Evolutionary conservation across 352 stramenopile species (phyloP).

Genomic region (Aphanomyces astaci): DNA sequence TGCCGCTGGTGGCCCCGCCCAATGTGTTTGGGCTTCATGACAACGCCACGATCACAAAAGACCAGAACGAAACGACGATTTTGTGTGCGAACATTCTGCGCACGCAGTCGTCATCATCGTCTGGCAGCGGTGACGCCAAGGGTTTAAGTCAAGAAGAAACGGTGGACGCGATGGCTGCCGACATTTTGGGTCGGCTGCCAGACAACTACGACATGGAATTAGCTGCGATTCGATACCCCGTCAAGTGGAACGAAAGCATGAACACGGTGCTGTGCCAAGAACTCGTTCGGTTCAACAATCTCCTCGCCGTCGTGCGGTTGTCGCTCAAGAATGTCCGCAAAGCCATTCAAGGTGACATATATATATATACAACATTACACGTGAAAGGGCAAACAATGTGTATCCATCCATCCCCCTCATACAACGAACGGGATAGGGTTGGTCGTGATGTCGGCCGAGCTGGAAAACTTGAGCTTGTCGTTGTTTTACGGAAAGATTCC

Average conservation of each 20-base stretch:
- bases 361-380: too few species aligned
- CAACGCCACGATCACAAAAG: constrained; percentile 92
- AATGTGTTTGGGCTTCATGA: constrained; percentile 91
- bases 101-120: constrained; percentile 75
- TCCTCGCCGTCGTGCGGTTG: constrained; percentile 79
- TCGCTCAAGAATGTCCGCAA: constrained; percentile 83
- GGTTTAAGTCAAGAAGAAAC: constrained; percentile 80
- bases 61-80: constrained; percentile 91
- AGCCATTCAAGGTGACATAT: constrained; percentile 87
- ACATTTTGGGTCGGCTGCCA: constrained; percentile 81
- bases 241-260: constrained; percentile 90
- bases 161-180: constrained; percentile 77
- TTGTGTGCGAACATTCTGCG: constrained; percentile 90
- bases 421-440: too few species aligned
- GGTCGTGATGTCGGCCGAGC: constrained; percentile 89
- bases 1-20: constrained; percentile 82
- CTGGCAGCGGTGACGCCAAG: constrained; percentile 34
- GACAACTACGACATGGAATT: constrained; percentile 91
- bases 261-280: constrained; percentile 92
- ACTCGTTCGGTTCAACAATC: constrained; percentile 90
- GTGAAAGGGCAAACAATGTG: too few species aligned
- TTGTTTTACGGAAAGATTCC: constrained; percentile 91
- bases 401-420: too few species aligned
- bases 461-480: constrained; percentile 89
- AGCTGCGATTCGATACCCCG: constrained; percentile 86